Conservation (phyloP, 176 grass and related monocot genomes). For the Elymus sibiricus region DNA sequence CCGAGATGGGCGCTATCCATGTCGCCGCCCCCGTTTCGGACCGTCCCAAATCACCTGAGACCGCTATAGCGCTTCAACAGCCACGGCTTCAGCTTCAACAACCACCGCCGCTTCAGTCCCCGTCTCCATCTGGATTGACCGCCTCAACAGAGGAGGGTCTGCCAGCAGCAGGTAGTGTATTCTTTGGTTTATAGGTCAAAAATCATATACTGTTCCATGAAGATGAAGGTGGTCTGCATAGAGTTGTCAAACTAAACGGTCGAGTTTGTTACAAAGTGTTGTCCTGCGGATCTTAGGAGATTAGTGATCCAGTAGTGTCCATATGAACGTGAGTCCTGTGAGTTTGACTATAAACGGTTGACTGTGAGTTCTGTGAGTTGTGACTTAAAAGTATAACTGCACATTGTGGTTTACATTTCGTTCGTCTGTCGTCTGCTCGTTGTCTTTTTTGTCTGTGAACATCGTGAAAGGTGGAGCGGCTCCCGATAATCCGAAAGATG, state of each 20-base stretch:
- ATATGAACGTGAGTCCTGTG: conserved; percentile 18
- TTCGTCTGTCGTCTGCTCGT: not conserved
- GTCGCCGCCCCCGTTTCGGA: not conserved
- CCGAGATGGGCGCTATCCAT: not conserved
- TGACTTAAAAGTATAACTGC: not conserved
- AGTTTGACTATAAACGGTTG: not conserved
- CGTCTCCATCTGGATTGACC: not conserved
- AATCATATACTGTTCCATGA: not conserved
- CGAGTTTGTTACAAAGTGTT: conserved; percentile 6
- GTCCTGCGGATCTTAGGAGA: not conserved
- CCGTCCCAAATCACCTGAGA: conserved; percentile 8
- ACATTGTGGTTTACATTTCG: not conserved
- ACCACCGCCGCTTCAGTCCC: not conserved
- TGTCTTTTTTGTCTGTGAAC: conserved; percentile 7
- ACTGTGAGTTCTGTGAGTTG: not conserved
- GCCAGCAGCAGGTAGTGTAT: not conserved
- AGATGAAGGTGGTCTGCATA: not conserved
- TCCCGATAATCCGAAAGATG: not conserved
- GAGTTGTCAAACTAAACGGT: not conserved
- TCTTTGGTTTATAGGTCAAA: conserved; percentile 29
- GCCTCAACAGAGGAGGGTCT: conserved; percentile 17
- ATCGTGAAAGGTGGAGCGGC: not conserved
- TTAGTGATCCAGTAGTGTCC: conserved; percentile 12
- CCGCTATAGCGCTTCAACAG: not conserved
- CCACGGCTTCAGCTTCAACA: too few species aligned